Conservation (phyloP, 2,329 filamentous ascomycete genomes). For the Ascochyta rabiei region DNA sequence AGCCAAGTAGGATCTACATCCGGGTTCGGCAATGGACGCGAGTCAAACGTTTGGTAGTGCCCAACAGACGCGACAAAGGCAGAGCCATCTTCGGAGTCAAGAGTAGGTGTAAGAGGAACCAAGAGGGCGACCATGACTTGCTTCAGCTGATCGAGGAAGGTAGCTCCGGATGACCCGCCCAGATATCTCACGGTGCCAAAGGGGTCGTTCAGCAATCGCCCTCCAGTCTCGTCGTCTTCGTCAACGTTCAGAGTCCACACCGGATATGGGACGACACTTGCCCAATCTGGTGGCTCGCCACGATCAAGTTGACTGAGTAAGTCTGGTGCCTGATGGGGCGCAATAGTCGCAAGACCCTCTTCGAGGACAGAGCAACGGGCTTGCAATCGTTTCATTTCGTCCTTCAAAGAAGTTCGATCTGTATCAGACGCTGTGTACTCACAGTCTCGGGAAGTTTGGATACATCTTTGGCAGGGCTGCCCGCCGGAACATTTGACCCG, state of each 20-base stretch:
- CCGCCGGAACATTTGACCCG: conserved; percentile 35
- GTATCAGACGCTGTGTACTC: conserved; percentile 31
- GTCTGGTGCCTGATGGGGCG: conserved; percentile 24
- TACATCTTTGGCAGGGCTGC: conserved; percentile 35
- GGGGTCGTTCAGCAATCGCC: conserved; percentile 28
- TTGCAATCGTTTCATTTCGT: conserved; percentile 31
- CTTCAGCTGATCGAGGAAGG: conserved; percentile 35
- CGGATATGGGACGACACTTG: conserved; percentile 14
- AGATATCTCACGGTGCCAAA: conserved; percentile 27
- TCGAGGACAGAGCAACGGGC: conserved; percentile 30
- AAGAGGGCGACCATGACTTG: conserved; percentile 32
- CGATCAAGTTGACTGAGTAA: conserved; percentile 20
- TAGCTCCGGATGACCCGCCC: conserved; percentile 35
- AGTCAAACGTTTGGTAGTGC: conserved; percentile 38
- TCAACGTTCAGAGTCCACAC: conserved; percentile 15
- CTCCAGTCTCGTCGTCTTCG: conserved; percentile 19
- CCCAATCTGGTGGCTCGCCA: conserved; percentile 12
- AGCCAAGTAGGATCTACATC: conserved; percentile 35
- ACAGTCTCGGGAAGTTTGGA: conserved; percentile 25
- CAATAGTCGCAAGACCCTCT: conserved; percentile 19
- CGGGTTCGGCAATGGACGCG: conserved; percentile 32
- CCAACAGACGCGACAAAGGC: conserved; percentile 31
- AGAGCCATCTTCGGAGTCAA: conserved; percentile 25
- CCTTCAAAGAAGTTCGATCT: conserved; percentile 24
- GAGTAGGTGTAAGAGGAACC: conserved; percentile 23